phyloP scores from a whole-genome alignment of 2,329 filamentous ascomycete genomes.

The Colletotrichum sp. region DNA sequence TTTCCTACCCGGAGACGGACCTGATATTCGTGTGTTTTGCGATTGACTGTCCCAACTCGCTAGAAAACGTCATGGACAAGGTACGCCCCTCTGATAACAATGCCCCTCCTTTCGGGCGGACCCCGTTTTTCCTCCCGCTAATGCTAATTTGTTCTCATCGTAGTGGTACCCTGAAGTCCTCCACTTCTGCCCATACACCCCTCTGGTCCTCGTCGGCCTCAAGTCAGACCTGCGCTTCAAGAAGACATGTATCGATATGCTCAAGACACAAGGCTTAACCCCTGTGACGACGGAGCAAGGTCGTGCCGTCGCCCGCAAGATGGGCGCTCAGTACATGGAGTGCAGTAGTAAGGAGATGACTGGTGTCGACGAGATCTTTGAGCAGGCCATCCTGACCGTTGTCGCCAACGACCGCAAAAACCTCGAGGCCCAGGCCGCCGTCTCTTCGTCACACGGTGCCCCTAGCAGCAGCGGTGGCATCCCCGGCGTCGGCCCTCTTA shows the following conservation, averaged over 20 bases:
- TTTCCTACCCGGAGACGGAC: slow-evolving; percentile 98
- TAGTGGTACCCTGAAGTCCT: slow-evolving; percentile 99
- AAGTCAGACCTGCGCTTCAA: slow-evolving; percentile 97
- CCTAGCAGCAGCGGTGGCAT: slow-evolving; percentile 36
- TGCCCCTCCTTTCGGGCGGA: background rate
- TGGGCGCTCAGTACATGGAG: slow-evolving; percentile 96
- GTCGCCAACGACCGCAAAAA: slow-evolving; percentile 80
- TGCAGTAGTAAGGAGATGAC: slow-evolving; percentile 98
- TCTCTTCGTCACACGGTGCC: slow-evolving; percentile 38
- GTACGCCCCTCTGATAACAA: slow-evolving; percentile 49
- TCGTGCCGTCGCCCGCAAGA: slow-evolving; percentile 84
- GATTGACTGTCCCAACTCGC: slow-evolving; percentile 96
- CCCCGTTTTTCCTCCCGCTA: slow-evolving; percentile 20
- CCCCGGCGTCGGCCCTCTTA: slow-evolving; percentile 54
- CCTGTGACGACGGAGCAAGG: slow-evolving; percentile 94
- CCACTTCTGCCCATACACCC: slow-evolving; percentile 97
- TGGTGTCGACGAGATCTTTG: slow-evolving; percentile 96
- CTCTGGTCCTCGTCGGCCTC: slow-evolving; percentile 91
- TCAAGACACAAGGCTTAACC: slow-evolving; percentile 96
- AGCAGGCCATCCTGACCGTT: slow-evolving; percentile 86
- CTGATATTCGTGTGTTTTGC: slow-evolving; percentile 98
- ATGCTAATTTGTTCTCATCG: slow-evolving; percentile 26
- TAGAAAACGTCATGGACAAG: slow-evolving; percentile 99
- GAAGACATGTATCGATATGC: slow-evolving; percentile 96
- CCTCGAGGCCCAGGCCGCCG: slow-evolving; percentile 53